Conservation (phyloP, 1,284 basidiomycete genomes). For the Sporisorium sorghi region DNA sequence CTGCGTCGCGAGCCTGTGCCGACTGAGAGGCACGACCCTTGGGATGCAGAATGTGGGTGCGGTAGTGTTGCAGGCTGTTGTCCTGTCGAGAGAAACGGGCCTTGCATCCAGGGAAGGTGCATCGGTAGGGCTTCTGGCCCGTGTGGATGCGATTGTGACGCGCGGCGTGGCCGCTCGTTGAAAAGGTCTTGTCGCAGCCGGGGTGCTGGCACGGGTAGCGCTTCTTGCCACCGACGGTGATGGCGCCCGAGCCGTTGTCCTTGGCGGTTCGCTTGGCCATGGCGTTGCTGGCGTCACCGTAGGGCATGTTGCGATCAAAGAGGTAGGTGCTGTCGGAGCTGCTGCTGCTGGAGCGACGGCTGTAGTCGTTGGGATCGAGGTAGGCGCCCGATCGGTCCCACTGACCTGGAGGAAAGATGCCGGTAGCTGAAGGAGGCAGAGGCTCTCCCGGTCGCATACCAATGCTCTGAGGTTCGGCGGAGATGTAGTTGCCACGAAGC, state of each 20-base stretch:
- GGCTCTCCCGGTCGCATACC: conserved; percentile 31
- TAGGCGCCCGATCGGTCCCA: conserved; percentile 45
- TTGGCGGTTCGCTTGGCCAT: conserved; percentile 35
- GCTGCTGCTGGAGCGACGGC: conserved; percentile 34
- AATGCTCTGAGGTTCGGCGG: conserved; percentile 30
- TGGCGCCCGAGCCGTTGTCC: conserved; percentile 44
- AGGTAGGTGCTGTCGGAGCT: conserved; percentile 41
- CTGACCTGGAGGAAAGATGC: conserved; percentile 42
- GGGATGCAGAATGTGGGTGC: conserved; percentile 65
- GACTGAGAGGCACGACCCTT: conserved; percentile 56
- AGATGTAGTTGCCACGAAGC: conserved; percentile 43
- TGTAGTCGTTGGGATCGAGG: conserved; percentile 41
- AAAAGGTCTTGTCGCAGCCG: conserved; percentile 79
- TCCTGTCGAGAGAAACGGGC: conserved; percentile 68
- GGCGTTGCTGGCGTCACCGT: conserved; percentile 26
- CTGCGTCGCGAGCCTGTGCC: conserved; percentile 45
- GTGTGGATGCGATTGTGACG: conserved; percentile 83
- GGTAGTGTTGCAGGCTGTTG: conserved; percentile 68
- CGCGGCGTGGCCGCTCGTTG: conserved; percentile 84
- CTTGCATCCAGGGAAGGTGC: conserved; percentile 68
- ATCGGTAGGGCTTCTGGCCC: conserved; percentile 65
- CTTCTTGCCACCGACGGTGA: conserved; percentile 69
- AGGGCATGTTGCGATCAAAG: conserved; percentile 38
- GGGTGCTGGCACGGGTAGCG: conserved; percentile 74
- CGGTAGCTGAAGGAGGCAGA: conserved; percentile 42